Evolutionary conservation across 2,329 filamentous ascomycete species (phyloP), one percentile per base, ranked within the genome.

Genomic region (Hypoxylon sp.): DNA sequence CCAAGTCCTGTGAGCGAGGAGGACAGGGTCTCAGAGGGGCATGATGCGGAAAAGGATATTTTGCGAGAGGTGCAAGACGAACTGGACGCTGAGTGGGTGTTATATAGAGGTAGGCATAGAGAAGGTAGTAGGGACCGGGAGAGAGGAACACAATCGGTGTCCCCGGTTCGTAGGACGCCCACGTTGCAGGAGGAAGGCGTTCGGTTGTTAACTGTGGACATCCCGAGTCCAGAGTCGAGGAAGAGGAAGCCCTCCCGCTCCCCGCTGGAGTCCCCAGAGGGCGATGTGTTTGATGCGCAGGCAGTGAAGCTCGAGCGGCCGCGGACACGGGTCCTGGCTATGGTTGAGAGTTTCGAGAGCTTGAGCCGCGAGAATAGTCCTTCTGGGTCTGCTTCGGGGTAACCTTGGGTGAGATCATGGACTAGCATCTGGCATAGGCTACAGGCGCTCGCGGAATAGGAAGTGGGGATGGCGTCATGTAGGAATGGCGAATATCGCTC

Each of bases 311-410:
- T 78, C 32, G 76, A 78, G 69, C 73, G 76, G 63, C 80, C 83
- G 9, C 75, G 79, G 69, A 83, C 83, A 13, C 76, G 82, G 36
- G 87, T 89, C 28, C 75, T 86, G 50, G 80, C 82, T 49, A 87
- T 89, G 85, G 85, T 89, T 41, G 82, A 88, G 72, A 82, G 79
- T 64, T 81, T 89, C 65, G 87, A 89, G 80, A 81, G 76, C 34
- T 75, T 77, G 59, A 85, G 82, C 67, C 78, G 80, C 45, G 80
- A 81, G 23, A 75, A 71, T 3, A 86, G 84, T 79, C 83, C 75
- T 5, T 68, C 73, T 1, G 65, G 46, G 7, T 72, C 73, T n/a
- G 67, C 72, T 21, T n/a, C 70, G n/a, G 53, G 62, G 34, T 72
- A 41, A 67, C 41, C n/a, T 55, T 6, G 53, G 19, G 10, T 30